Base-by-base conservation (phyloP, 2,329 filamentous ascomycete genomes). In the Xylariales sp. region DNA sequence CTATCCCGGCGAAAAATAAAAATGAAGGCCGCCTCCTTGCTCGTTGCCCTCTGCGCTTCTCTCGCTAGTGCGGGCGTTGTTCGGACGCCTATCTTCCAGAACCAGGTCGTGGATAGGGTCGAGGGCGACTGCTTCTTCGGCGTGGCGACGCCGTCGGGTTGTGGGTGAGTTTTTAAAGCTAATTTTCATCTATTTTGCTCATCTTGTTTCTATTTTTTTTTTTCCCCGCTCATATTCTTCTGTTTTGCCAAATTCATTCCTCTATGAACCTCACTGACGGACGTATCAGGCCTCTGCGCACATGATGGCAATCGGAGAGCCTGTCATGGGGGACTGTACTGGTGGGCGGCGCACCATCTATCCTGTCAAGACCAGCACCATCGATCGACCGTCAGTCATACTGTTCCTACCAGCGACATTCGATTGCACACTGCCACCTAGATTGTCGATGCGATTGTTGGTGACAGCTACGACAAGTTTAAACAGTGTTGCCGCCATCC, bases 81-180 rank as follows among this genome's bases (percentile, higher is more conserved):
- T 75, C 84, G 86, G 74, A 87, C 84, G 3, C 86, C 86, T 58
- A 82, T 89, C 71, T 78, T 76, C 49, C 67, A 75, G 28, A 78
- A 88, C 69, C 86, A 88, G 75, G 80, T 88, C 41, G 83, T 89
- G n/a, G 73, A 79, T 34, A 84, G 81, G 72, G 72, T 76, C 18
- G 43, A 73, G 1, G 84, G 82, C 34, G 87, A 89, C 75, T 89
- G 87, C 75, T 85, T 83, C 72, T 87, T 84, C 72, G 87, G 87
- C 41, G 84, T 86, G 18, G 81, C 83, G 5, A 89, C 87, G 39
- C 85, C 87, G 4, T 79, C 82, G 62, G 87, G 87, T 41, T 89
- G 87, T 84, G 87, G 81, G 87, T 89, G 75, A 71, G 85, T 81
- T 43, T 39, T 55, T 2, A 0, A 45, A 32, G 28, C 1, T 36